These are phyloP conservation scores for Quambalaria eucalypti DNA, from an alignment of 1,284 basidiomycete genomes.

Conservation along the genomic window DNA sequence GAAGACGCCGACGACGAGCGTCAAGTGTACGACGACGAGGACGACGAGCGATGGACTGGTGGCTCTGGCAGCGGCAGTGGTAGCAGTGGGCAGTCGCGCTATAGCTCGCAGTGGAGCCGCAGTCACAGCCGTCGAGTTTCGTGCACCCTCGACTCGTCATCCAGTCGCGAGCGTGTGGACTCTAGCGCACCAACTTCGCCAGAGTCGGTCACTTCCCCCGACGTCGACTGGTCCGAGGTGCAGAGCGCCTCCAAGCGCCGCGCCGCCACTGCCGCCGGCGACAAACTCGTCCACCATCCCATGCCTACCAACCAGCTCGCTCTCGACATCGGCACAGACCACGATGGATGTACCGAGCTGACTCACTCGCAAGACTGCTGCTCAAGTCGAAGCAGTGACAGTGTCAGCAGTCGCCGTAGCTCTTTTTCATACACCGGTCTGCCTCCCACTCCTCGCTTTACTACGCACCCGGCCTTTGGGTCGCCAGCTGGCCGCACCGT, in stretches of 20 bases:
- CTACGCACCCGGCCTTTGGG: constrained; percentile 9
- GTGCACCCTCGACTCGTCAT: no score
- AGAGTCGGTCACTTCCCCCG: constrained; percentile 11
- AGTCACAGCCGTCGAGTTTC: no score
- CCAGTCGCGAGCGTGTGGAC: no score
- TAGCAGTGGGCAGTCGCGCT: no score
- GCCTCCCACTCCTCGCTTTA: constrained; percentile 28
- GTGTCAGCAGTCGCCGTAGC: constrained; percentile 9
- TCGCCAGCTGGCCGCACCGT: neutral
- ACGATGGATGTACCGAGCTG: neutral
- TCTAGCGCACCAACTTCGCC: constrained; percentile 6
- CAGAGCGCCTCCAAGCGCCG: constrained; percentile 8
- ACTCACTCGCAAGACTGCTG: constrained; percentile 13
- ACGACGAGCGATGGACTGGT: no score
- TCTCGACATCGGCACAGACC: no score
- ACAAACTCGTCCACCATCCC: neutral
- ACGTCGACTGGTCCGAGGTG: constrained; percentile 8
- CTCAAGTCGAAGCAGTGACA: constrained; percentile 25
- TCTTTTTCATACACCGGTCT: constrained; percentile 34
- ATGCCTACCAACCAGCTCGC: neutral
- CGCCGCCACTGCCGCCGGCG: constrained; percentile 17
- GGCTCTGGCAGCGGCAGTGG: no score
- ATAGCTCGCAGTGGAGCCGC: no score
- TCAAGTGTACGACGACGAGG: neutral
- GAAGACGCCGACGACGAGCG: neutral